Percentiles rank a stretch among this genome's conserved stretches.
Conservation (phyloP, 495 filamentous ascomycete genomes). For the Sphaerosporella brunnea region DNA sequence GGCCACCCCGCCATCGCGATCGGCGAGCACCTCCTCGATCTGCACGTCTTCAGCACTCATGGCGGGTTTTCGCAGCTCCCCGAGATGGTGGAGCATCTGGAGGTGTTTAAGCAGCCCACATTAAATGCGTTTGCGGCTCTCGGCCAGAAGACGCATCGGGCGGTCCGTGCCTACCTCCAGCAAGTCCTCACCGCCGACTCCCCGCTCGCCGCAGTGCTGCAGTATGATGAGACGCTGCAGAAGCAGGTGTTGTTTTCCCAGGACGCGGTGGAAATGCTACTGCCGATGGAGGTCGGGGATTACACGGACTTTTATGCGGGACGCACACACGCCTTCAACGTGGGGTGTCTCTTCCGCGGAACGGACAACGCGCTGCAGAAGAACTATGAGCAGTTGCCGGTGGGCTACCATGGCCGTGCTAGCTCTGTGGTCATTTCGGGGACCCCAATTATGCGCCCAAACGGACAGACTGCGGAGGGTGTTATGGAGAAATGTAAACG, state of each 20-base stretch:
- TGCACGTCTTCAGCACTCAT: constrained; percentile 40
- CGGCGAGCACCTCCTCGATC: constrained; percentile 57
- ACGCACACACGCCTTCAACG: constrained; percentile 66
- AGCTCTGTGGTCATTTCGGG: constrained; percentile 64
- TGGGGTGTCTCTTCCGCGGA: constrained; percentile 71
- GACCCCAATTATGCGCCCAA: constrained; percentile 54
- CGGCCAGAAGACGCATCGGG: constrained; percentile 49
- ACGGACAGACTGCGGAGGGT: constrained; percentile 53
- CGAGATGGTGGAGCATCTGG: not conserved
- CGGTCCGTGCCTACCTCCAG: constrained; percentile 58
- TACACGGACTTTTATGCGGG: constrained; percentile 98
- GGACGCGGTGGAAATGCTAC: constrained; percentile 34
- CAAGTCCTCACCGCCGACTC: constrained; percentile 44
- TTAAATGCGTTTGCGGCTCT: constrained; percentile 72
- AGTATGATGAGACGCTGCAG: constrained; percentile 38
- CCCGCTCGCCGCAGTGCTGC: constrained; percentile 39
- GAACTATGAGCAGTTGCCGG: constrained; percentile 80
- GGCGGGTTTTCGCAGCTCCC: constrained; percentile 43
- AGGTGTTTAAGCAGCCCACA: constrained; percentile 30
- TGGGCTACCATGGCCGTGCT: constrained; percentile 73
- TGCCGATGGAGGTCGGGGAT: constrained; percentile 81
- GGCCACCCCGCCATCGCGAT: constrained; percentile 66
- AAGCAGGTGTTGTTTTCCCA: constrained; percentile 34
- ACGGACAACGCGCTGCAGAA: constrained; percentile 62
- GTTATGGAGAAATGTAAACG: constrained; percentile 44